Conservation (phyloP, 305 asterid species). For the Solanum hybrid region DNA sequence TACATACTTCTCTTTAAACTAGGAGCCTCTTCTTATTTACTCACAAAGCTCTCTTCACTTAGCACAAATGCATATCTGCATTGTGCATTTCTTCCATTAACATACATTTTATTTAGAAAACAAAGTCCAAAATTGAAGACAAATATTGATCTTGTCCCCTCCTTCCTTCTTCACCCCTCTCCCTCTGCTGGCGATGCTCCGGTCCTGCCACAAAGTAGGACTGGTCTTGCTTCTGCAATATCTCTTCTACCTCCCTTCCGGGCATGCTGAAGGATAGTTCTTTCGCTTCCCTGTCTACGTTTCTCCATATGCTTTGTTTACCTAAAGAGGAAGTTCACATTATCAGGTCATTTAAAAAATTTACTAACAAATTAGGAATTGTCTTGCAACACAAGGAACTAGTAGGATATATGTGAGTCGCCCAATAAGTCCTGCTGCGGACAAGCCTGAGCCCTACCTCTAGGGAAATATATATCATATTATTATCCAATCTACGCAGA, state of each 20-base stretch:
- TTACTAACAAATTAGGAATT: background rate
- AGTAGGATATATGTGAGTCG: background rate
- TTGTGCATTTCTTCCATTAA: background rate
- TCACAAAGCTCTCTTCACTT: background rate
- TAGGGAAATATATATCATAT: too few species aligned
- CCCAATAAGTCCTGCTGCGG: too few species aligned
- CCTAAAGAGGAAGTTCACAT: background rate
- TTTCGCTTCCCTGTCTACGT: slow-evolving; percentile 22
- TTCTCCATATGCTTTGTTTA: slow-evolving; percentile 25
- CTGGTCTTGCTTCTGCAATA: slow-evolving; percentile 19
- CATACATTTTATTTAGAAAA: background rate
- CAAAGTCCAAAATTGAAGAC: slow-evolving; percentile 31
- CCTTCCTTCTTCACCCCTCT: background rate
- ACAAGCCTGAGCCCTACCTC: too few species aligned
- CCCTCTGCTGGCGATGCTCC: background rate
- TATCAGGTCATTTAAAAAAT: background rate
- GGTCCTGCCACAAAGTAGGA: slow-evolving; percentile 29
- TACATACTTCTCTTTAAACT: background rate
- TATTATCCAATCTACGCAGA: too few species aligned
- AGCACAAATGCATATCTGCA: background rate
- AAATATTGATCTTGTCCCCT: background rate
- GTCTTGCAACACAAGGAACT: background rate
- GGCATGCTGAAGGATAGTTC: slow-evolving; percentile 25
- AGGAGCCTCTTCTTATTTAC: background rate
- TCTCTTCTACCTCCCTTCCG: slow-evolving; percentile 25